phyloP scores from a whole-genome alignment of 2,329 filamentous ascomycete species.

The Mycocentrospora acerina region DNA sequence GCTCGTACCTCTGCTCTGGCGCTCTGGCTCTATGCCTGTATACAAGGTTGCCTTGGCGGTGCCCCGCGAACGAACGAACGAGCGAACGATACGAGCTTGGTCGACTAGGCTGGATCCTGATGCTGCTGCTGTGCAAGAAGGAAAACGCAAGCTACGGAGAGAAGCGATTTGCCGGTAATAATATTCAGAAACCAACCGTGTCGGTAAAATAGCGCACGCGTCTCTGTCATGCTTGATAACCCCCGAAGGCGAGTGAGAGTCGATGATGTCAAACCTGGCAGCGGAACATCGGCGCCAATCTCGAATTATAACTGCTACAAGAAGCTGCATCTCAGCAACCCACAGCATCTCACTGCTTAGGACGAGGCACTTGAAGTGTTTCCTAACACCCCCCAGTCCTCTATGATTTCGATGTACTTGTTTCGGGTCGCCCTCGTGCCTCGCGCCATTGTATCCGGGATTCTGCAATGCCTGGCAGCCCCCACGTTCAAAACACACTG shows the following conservation, averaged over 20 bases:
- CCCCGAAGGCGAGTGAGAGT: conserved; percentile 7
- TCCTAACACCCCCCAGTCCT: background rate
- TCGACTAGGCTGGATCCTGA: no score
- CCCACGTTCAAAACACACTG: conserved; percentile 19
- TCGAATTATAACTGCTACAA: conserved; percentile 3
- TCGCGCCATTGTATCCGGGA: background rate
- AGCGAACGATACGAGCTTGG: conserved; percentile 7
- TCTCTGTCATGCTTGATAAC: conserved; percentile 13
- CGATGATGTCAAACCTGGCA: conserved; percentile 24
- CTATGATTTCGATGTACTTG: no score
- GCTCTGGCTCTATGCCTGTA: no score
- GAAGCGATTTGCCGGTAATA: background rate
- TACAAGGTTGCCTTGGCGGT: no score
- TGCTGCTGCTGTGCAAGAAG: background rate
- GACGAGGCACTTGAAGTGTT: conserved; percentile 4
- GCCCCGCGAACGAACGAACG: conserved; percentile 4
- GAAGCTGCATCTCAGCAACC: background rate
- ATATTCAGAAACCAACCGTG: background rate
- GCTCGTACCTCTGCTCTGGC: background rate
- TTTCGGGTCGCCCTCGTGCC: background rate
- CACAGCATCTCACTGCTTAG: background rate
- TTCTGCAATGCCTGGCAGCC: background rate
- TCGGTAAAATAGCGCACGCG: conserved; percentile 8
- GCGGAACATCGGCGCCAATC: conserved; percentile 6
- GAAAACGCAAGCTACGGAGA: background rate